phyloP scores from a whole-genome alignment of 345 rosid species.

The Pistacia atlantica region DNA sequence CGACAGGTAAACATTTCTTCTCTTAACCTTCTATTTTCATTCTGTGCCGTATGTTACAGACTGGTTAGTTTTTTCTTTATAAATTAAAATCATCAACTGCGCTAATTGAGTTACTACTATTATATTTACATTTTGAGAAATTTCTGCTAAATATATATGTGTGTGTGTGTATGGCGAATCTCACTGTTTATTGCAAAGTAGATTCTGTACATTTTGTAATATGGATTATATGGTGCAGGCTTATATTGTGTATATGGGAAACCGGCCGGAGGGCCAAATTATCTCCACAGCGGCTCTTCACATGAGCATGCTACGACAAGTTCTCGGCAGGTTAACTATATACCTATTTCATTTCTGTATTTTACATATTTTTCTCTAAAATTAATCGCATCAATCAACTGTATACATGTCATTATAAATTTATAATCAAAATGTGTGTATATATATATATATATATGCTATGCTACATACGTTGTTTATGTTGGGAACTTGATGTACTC shows the following conservation, averaged over 20 bases:
- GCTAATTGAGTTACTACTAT: too few species aligned
- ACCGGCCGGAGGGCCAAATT: neutral
- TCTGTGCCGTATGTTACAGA: neutral
- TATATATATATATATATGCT: too few species aligned
- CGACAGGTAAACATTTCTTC: slow-evolving; percentile 22
- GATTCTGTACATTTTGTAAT: too few species aligned
- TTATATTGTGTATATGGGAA: slow-evolving; percentile 39
- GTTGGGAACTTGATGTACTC: too few species aligned
- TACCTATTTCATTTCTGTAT: neutral
- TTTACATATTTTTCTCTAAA: neutral
- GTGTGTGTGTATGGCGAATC: too few species aligned
- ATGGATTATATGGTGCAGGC: slow-evolving; percentile 16
- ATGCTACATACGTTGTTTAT: too few species aligned
- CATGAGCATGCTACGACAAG: slow-evolving; percentile 24
- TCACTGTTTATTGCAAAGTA: too few species aligned
- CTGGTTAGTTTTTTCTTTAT: neutral
- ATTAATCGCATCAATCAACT: neutral
- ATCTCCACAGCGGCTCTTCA: slow-evolving; percentile 9
- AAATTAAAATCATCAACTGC: neutral
- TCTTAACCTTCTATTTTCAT: neutral
- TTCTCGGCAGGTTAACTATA: slow-evolving; percentile 25
- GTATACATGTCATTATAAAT: too few species aligned
- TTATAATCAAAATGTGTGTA: too few species aligned
- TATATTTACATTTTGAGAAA: too few species aligned
- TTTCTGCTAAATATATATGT: too few species aligned